Percentiles rank a stretch among this genome's conserved stretches.
phyloP scores from a whole-genome alignment of 139 green algal species.

The Bryopsis sp. region DNA sequence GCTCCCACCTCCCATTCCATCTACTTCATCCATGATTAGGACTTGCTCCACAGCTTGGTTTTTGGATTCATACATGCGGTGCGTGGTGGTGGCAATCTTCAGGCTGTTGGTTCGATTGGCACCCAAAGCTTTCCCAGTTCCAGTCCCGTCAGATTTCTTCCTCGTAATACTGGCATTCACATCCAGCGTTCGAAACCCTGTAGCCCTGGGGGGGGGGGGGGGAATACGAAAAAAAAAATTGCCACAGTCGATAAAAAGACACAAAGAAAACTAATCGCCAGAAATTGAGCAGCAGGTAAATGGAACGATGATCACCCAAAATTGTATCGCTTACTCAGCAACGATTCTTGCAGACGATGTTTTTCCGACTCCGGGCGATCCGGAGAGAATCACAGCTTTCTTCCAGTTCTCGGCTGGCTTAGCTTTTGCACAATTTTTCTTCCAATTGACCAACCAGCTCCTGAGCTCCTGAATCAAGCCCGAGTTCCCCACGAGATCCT shows the following conservation, averaged over 20 bases:
- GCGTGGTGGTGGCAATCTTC: no score
- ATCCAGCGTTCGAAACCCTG: conserved; percentile 69
- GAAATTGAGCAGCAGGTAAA: no score
- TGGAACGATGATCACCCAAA: no score
- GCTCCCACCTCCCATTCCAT: conserved; percentile 82
- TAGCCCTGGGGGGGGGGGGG: no score
- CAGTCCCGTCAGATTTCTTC: conserved; percentile 69
- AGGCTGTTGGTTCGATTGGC: no score
- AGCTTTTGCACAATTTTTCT: conserved; percentile 31
- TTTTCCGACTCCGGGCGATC: conserved; percentile 90
- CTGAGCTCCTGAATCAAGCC: conserved; percentile 40
- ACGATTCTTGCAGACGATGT: conserved; percentile 73
- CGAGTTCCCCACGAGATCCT: conserved; percentile 89
- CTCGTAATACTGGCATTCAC: conserved; percentile 93
- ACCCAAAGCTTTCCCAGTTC: no score
- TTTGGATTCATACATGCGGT: no score
- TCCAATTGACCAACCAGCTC: conserved; percentile 68
- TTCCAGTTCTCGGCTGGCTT: conserved; percentile 61
- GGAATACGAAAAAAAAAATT: no score
- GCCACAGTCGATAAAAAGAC: no score
- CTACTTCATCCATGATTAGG: conserved; percentile 98
- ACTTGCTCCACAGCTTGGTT: conserved; percentile 31
- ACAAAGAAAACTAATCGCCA: no score
- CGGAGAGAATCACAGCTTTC: conserved; percentile 88
- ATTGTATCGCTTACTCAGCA: conserved; percentile 31